Base-by-base conservation (phyloP, 1,139 yeast species). In the Yamadazyma taylorii region DNA sequence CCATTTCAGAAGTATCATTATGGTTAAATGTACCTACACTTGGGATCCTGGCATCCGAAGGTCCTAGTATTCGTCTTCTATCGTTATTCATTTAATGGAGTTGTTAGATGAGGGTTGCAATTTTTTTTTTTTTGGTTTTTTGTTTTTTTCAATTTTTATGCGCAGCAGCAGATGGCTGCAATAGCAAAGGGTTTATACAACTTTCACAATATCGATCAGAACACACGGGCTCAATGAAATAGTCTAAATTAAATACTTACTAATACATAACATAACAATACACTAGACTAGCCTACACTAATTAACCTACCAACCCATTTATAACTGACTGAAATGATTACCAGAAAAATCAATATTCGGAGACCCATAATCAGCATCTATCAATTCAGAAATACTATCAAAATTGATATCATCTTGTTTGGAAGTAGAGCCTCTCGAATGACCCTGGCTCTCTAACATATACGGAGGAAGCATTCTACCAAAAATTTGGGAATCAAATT, bases 391-490 rank as follows among this genome's bases (percentile, higher is more conserved):
- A 8, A 45, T 38, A 25, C 35, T 40, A 14, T 46, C 48, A 28
- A 40, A 40, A 27, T 41, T 43, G n/a, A 43, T 33, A 15, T 45
- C 46, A 26, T 46, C 43, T 6, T 10, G 23, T 6, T 17, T 17
- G 22, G 8, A 9, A 26, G 5, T 25, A 5, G 28, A 25, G 5
- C 17, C 14, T 14, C 28, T 25, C 5, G 15, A 5, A 9, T 9
- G 44, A 36, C 17, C 40, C 43, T 38, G 45, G 28, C 40, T 40
- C 41, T 72, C 73, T 42, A 78, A 59, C 94, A 85, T 85, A 52
- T 85, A 86, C 1, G 95, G 94, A 3, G 96, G 96, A 37, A 87
- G 58, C 49, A 84, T 81, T 35, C 85, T 68, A 1, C 96, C 96
- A 64, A 88, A 87, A 11, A 88, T 73, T 54, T 86, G 92, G 43